These are phyloP conservation scores for Phytophthora litchii DNA, from an alignment of 352 stramenopile species.

Conservation along the genomic window DNA sequence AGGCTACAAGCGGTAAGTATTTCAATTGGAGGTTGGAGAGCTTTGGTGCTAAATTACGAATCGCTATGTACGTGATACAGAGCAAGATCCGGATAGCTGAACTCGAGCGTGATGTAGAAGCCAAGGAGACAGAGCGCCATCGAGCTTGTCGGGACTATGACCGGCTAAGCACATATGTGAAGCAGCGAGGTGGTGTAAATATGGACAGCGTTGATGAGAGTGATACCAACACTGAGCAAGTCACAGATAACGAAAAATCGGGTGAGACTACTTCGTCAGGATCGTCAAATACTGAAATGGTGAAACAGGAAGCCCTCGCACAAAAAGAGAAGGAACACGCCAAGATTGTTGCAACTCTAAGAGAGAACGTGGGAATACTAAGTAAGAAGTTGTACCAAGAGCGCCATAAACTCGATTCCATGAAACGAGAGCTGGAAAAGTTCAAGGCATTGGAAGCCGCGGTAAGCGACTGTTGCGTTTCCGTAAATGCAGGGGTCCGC, in stretches of 20 bases:
- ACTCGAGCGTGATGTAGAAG: conserved; percentile 69
- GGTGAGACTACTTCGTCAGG: conserved; percentile 14
- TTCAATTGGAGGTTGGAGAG: background rate
- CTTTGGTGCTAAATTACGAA: conserved; percentile 14
- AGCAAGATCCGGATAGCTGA: conserved; percentile 60
- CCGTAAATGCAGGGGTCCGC: background rate
- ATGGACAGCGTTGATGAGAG: conserved; percentile 10
- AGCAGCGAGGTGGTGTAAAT: conserved; percentile 38
- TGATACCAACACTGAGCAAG: conserved; percentile 32
- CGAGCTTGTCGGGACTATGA: conserved; percentile 79
- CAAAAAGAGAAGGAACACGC: conserved; percentile 40
- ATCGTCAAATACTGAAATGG: conserved; percentile 13
- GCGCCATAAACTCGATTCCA: conserved; percentile 40
- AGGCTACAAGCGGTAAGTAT: conserved; percentile 62
- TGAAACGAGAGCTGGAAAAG: conserved; percentile 68
- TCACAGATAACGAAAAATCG: conserved; percentile 27
- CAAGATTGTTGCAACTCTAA: conserved; percentile 42
- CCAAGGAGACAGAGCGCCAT: conserved; percentile 82
- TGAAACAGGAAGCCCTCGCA: conserved; percentile 41
- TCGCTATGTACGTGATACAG: conserved; percentile 35
- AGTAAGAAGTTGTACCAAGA: conserved; percentile 59
- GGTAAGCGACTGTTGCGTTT: conserved; percentile 39
- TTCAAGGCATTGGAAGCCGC: conserved; percentile 59
- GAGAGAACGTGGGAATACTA: conserved; percentile 44
- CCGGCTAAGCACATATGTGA: conserved; percentile 63